Conservation (phyloP, 371 early-diverging fungal species). For the Mucor saturninus region DNA sequence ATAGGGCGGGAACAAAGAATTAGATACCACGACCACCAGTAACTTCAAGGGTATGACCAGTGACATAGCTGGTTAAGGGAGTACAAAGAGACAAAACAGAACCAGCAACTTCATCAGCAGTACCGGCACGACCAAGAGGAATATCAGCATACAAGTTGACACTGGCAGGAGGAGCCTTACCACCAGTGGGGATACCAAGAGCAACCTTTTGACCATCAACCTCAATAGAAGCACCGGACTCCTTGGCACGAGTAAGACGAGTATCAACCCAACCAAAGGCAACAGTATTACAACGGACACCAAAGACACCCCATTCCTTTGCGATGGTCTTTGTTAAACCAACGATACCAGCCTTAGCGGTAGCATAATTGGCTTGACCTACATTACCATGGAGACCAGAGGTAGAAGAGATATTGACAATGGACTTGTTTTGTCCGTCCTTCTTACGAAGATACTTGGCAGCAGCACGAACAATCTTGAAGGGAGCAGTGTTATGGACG, state of each 20-base stretch:
- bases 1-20: constrained; percentile 4
- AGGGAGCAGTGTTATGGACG: constrained; percentile 73
- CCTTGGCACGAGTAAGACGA: constrained; percentile 74
- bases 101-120: constrained; percentile 71
- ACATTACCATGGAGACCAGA: constrained; percentile 74
- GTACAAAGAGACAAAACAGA: constrained; percentile 67
- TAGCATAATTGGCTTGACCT: constrained; percentile 67
- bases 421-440: constrained; percentile 56
- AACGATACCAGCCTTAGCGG: constrained; percentile 64
- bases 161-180: constrained; percentile 39
- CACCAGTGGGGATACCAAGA: constrained; percentile 69
- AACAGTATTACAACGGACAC: constrained; percentile 70
- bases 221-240: constrained; percentile 66
- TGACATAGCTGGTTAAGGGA: constrained; percentile 66
- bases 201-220: constrained; percentile 72
- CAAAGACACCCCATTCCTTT: constrained; percentile 67
- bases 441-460: constrained; percentile 62
- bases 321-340: constrained; percentile 68
- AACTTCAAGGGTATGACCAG: constrained; percentile 71
- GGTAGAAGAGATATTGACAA: constrained; percentile 70
- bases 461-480: constrained; percentile 71
- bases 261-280: constrained; percentile 74
- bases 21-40: constrained; percentile 77
- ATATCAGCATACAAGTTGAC: constrained; percentile 60
- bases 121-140: constrained; percentile 69